Percentiles rank a stretch among this genome's conserved stretches.
These are phyloP conservation scores for Groenewaldozyma tartarivorans DNA, from an alignment of 805 yeast genomes.

Conservation along the genomic window DNA sequence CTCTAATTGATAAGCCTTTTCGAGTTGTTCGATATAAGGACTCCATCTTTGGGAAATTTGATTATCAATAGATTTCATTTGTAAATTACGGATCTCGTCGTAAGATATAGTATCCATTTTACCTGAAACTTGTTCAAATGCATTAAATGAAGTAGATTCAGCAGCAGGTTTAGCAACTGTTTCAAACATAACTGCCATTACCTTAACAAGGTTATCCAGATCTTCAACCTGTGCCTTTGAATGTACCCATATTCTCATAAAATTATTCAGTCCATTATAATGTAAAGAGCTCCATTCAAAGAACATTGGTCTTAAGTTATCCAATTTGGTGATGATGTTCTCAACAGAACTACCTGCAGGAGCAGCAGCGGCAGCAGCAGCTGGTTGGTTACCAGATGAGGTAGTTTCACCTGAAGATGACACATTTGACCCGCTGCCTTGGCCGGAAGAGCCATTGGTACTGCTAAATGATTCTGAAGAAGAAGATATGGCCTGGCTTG, in stretches of 20 bases:
- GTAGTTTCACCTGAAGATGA: conserved; percentile 2
- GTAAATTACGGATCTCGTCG: conserved; percentile 44
- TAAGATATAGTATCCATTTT: conserved; percentile 36
- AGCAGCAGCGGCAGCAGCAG: neutral
- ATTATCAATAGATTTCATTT: conserved; percentile 31
- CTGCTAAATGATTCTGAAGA: conserved; percentile 1
- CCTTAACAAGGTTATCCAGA: conserved; percentile 38
- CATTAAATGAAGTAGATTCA: conserved; percentile 13
- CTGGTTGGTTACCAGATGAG: neutral
- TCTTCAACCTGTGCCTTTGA: conserved; percentile 48
- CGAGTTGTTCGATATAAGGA: conserved; percentile 37
- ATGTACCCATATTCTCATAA: conserved; percentile 55
- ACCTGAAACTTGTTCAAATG: conserved; percentile 38
- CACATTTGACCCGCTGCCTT: conserved; percentile 1
- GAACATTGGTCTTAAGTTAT: conserved; percentile 14
- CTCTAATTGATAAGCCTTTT: conserved; percentile 41
- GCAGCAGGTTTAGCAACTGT: conserved; percentile 17
- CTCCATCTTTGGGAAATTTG: conserved; percentile 37
- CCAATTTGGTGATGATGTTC: conserved; percentile 12
- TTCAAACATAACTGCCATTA: conserved; percentile 32
- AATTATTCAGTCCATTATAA: conserved; percentile 45
- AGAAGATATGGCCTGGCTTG: conserved; percentile 1
- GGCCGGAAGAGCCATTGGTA: conserved; percentile 2
- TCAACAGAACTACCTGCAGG: conserved; percentile 8
- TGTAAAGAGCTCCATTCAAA: conserved; percentile 45